These are phyloP conservation scores for Sporothrix curviconia DNA, from an alignment of 2,329 filamentous ascomycete genomes.

Conservation along the genomic window DNA sequence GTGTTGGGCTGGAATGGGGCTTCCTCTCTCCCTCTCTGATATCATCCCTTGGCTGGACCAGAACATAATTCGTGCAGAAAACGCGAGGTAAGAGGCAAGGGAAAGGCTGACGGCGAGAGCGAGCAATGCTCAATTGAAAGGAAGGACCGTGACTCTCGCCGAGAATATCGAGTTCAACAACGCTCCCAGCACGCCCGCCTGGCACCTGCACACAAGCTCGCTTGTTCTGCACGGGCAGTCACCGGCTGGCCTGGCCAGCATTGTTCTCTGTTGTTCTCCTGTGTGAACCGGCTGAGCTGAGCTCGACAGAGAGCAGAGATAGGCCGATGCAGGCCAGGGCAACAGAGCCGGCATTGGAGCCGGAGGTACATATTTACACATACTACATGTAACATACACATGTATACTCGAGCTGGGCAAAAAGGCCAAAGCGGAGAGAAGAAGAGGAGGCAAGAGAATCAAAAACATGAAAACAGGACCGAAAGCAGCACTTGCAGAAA, in stretches of 20 bases:
- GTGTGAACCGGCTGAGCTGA: neutral
- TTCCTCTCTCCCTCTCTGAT: neutral
- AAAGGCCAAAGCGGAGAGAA: neutral
- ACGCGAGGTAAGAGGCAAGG: neutral
- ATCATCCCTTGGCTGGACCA: neutral
- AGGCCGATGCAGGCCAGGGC: neutral
- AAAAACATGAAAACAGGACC: no score
- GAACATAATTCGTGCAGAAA: neutral
- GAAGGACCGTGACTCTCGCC: neutral
- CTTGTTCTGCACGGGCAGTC: conserved; percentile 1
- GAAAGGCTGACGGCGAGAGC: neutral
- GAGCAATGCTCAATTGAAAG: neutral
- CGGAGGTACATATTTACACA: no score
- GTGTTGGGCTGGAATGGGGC: neutral
- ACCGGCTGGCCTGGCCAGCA: no score
- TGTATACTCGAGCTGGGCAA: no score
- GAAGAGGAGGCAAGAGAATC: no score
- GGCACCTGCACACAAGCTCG: neutral
- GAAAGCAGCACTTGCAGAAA: no score
- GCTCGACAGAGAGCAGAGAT: neutral
- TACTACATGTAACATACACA: no score
- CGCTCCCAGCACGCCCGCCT: neutral
- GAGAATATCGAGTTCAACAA: neutral
- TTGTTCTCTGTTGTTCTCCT: no score
- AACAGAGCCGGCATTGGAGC: neutral